Evolutionary conservation across 108 stramenopile species (phyloP).

Genomic region (Stephanodiscus minutulus): DNA sequence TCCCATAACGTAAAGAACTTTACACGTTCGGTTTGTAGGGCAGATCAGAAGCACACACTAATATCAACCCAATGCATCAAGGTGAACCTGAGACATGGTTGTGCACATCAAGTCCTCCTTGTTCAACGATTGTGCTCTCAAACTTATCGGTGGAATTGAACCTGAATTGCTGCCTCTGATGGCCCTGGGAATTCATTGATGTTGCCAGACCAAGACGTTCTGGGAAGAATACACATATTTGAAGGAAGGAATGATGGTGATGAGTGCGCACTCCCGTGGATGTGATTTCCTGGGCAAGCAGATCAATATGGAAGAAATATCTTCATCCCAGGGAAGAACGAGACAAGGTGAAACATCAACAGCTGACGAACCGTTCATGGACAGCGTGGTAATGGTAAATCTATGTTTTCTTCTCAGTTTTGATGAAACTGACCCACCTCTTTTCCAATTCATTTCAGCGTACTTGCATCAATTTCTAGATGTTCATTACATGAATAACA

Average conservation of each 20-base stretch:
- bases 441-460: not conserved
- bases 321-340: not conserved
- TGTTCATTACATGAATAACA: too few species aligned
- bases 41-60: too few species aligned
- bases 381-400: constrained; percentile 27
- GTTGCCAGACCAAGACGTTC: constrained; percentile 10
- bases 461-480: too few species aligned
- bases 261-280: constrained; percentile 7
- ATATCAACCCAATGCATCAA: too few species aligned
- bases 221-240: constrained; percentile 49
- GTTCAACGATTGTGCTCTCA: constrained; percentile 45
- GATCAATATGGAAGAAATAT: not conserved
- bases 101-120: constrained; percentile 20
- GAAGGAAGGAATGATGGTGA: constrained; percentile 20
- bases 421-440: not conserved
- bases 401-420: not conserved
- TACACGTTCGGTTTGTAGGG: too few species aligned
- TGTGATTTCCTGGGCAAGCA: not conserved
- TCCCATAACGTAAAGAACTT: too few species aligned
- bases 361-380: constrained; percentile 15
- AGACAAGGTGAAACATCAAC: constrained; percentile 17
- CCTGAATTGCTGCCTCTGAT: constrained; percentile 43
- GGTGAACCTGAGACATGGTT: too few species aligned
- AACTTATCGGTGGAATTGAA: constrained; percentile 48
- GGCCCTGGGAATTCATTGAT: constrained; percentile 42